A percentile compares a stretch with the other conserved stretches of the same genome.
Conservation (phyloP, 768 basidiomycete species). For the Pulveroboletus sp. region DNA sequence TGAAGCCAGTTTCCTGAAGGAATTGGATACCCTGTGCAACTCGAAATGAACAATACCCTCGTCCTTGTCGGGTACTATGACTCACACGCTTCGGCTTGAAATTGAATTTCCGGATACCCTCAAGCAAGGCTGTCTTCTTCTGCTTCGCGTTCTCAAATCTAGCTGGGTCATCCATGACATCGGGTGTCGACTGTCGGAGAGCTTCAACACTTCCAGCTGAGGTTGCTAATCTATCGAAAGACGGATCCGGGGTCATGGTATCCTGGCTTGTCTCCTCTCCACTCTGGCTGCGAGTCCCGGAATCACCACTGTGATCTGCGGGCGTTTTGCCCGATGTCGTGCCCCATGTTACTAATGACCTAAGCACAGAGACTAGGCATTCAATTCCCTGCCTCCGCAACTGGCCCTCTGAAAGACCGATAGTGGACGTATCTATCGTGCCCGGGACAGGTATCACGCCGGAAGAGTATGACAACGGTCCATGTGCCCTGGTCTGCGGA, state of each 20-base stretch:
- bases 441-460: slow-evolving; percentile 61
- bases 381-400: slow-evolving; percentile 91
- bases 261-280: slow-evolving; percentile 54
- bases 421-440: slow-evolving; percentile 58
- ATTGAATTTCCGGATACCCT: slow-evolving; percentile 97
- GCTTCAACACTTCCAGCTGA: slow-evolving; percentile 47
- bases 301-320: slow-evolving; percentile 34
- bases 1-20: slow-evolving; percentile 83
- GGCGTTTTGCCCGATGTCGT: slow-evolving; percentile 41
- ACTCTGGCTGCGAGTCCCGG: slow-evolving; percentile 40
- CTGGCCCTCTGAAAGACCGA: slow-evolving; percentile 77
- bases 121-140: slow-evolving; percentile 89
- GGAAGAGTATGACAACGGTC: slow-evolving; percentile 51
- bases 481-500: slow-evolving; percentile 36
- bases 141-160: slow-evolving; percentile 94
- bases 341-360: slow-evolving; percentile 90
- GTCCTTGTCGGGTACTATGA: slow-evolving; percentile 6
- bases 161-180: slow-evolving; percentile 82
- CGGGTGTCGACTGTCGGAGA: slow-evolving; percentile 68
- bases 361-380: slow-evolving; percentile 81
- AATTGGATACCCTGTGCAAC: slow-evolving; percentile 75
- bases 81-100: slow-evolving; percentile 94
- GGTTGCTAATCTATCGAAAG: slow-evolving; percentile 50
- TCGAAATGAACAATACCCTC: background rate
- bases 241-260: slow-evolving; percentile 50